A percentile compares a stretch with the other conserved stretches of the same genome.
Conservation (phyloP, 1,284 basidiomycete species). For the Apiotrichum veenhuisii region DNA sequence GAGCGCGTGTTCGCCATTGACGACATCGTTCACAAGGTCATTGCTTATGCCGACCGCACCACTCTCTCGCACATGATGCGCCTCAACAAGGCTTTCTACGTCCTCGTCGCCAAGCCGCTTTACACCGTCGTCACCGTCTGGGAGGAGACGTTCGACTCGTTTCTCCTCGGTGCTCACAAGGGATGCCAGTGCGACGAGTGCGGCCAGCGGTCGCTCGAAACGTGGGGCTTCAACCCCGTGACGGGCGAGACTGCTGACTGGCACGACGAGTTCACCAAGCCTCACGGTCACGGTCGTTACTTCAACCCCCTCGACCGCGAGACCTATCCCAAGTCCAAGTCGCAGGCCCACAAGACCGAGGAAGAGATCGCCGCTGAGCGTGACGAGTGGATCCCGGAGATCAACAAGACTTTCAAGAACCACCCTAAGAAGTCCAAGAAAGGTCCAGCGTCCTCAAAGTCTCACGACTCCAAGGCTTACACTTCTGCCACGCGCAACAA, state of each 20-base stretch:
- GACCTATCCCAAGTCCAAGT: background rate
- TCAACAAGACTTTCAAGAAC: background rate
- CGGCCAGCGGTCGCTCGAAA: background rate
- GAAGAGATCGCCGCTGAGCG: background rate
- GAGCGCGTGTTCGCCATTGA: background rate
- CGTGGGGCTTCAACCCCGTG: too few species aligned
- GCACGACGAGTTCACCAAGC: too few species aligned
- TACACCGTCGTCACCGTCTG: constrained; percentile 13
- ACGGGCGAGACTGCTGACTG: too few species aligned
- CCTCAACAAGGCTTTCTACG: constrained; percentile 14
- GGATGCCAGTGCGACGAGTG: background rate
- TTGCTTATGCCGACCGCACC: constrained; percentile 8
- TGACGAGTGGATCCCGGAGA: background rate
- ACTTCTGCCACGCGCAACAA: too few species aligned
- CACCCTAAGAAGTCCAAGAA: background rate
- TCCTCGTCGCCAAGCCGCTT: constrained; percentile 6
- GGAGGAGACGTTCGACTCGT: constrained; percentile 4
- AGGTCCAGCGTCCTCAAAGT: too few species aligned
- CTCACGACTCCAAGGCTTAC: too few species aligned
- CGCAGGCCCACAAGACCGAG: background rate
- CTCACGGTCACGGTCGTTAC: too few species aligned
- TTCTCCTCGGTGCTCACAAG: background rate
- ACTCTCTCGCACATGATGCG: constrained; percentile 16
- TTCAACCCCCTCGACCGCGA: too few species aligned
- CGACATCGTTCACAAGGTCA: constrained; percentile 9